Evolutionary conservation across 139 green algal genomes (phyloP), one percentile per base, ranked within the genome.

Genomic region (Chlamydomonas applanata): DNA sequence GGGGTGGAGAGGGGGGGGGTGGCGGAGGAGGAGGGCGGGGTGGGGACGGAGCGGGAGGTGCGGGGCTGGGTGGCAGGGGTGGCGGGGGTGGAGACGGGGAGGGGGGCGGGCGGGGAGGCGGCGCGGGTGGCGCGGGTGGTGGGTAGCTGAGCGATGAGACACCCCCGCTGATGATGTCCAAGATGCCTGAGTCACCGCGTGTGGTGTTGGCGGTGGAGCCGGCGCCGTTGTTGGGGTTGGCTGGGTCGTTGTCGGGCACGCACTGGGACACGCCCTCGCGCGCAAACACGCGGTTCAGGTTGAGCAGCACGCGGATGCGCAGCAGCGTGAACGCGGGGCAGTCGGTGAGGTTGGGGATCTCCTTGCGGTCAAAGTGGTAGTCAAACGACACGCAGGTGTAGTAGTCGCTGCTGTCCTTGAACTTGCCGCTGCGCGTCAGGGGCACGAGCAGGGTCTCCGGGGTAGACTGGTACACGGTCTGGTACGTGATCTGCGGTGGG

Each of bases 401-500:
- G 59, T 66, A 66, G 59, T 66, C 59, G 24, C n/a, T 22, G 11
- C n/a, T 40, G n/a, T 36, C 17, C 59, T 66, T 66, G 59, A 40
- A 35, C 59, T 66, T 29, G n/a, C 59, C 59, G 11, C 30, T 34
- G n/a, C 59, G 29, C 59, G n/a, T 34, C 11, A 66, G 30, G 11
- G 59, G 59, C 3, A 66, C 59, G 3, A 40, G 3, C 29, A 66
- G 9, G 29, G n/a, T 66, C 3, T 66, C 29, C n/a, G 30, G 59
- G 11, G 30, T 11, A 25, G 59, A 36, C 59, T 40, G 59, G 4
- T 35, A 30, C n/a, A 40, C 35, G 59, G 29, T 66, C 59, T 66
- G n/a, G 30, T 66, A 29, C 3, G 30, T 34, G 4, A 29, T 7
- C 59, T 66, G 59, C 20, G 24, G 4, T 27, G 53, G 20, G 53